Conservation (phyloP, 225 moss, liverwort and hornwort species). For the Ulota crispa region DNA sequence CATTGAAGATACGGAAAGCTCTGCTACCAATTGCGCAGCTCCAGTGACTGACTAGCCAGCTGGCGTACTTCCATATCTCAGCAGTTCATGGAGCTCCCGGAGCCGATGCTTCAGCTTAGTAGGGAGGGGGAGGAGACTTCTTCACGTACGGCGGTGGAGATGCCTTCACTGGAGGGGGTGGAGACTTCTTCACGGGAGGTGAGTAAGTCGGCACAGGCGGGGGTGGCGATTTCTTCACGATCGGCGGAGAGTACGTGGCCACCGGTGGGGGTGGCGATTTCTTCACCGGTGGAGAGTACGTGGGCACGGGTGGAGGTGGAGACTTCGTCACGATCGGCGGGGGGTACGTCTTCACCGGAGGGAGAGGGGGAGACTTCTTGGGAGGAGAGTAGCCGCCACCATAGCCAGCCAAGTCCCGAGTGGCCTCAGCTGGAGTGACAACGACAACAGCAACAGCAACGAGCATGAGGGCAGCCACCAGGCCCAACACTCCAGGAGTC, state of each 20-base stretch:
- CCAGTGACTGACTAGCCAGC: neutral
- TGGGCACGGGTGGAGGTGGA: neutral
- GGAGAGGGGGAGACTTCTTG: neutral
- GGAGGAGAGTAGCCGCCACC: neutral
- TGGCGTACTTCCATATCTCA: neutral
- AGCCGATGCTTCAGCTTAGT: neutral
- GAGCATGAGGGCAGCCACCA: constrained; percentile 8
- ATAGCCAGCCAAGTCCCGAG: constrained; percentile 9
- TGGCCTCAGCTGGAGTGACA: constrained; percentile 5
- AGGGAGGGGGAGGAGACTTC: constrained; percentile 2
- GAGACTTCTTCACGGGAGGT: neutral
- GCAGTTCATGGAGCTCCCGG: constrained; percentile 8
- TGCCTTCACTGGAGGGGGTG: neutral
- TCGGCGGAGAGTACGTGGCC: no score
- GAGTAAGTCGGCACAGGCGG: neutral
- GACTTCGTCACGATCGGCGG: neutral
- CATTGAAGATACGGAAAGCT: neutral
- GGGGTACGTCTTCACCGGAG: neutral
- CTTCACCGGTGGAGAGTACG: neutral
- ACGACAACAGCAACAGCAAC: neutral
- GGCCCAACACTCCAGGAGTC: neutral
- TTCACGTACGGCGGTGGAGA: neutral
- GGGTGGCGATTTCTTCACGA: neutral
- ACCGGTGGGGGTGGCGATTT: neutral
- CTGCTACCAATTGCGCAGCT: neutral